Evolutionary conservation across 495 filamentous ascomycete species (phyloP), one percentile per base, ranked within the genome.

Genomic region (Aspergillus bridgeri): DNA sequence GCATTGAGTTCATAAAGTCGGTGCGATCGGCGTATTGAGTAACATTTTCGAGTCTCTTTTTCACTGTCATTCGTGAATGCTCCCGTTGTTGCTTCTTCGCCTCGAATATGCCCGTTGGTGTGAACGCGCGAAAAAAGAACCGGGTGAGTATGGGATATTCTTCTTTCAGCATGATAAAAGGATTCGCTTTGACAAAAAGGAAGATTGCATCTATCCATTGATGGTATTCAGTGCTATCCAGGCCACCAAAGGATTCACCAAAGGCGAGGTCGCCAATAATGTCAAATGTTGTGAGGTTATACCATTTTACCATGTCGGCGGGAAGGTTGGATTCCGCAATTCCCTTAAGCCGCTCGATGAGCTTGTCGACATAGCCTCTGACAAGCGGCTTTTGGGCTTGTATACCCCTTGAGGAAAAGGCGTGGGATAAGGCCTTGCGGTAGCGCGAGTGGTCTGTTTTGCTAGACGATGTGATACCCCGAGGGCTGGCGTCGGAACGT

Each of bases 241-340:
- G 74, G 49, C 82, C 81, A 13, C 75, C 76, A 55, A 88, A 83
- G 0, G 83, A 66, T 44, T 81, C 73, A 0, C 83, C 83, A 57
- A 84, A 83, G 7, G 77, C 74, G 9, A 87, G 67, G 55, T 85
- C 79, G 1, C 83, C 81, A 13, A 83, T 79, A 11, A 86, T 67
- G 52, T 86, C 83, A 54, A 86, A 86, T 0, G 83, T 82, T 3
- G 72, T 77, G 60, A 73, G 81, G 52, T 83, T 83, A 56, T 75
- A 82, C 82, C 82, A 84, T 25, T 54, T 60, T 18, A 63, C 68
- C 23, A 81, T 67, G 45, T 81, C 60, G 8, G 68, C 57, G 0
- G 60, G 54, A 1, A 33, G 42, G 13, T 48, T 2, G 5, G 50
- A 54, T n/a, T 11, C 59, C 24, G 38, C 50, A 6, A 65, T 46